Conservation (phyloP, 2,329 filamentous ascomycete genomes). For the Dryadomyces quercivorus region DNA sequence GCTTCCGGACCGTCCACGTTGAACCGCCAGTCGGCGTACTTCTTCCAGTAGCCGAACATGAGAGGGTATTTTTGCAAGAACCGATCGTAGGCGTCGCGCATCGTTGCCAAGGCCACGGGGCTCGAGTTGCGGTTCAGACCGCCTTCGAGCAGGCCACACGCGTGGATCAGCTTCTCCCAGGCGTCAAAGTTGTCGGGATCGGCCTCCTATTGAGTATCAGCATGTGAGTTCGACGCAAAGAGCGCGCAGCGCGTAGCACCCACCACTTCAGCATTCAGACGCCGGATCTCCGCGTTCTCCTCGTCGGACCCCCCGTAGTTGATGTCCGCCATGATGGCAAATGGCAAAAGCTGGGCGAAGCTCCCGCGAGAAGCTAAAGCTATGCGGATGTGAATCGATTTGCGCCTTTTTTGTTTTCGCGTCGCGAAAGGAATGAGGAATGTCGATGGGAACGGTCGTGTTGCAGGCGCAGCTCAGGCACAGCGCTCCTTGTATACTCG, state of each 20-base stretch:
- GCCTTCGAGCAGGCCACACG: constrained; percentile 75
- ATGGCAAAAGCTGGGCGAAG: too few relatives aligned
- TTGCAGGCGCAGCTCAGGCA: background rate
- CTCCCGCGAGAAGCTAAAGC: too few relatives aligned
- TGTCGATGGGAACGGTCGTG: background rate
- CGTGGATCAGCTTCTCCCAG: constrained; percentile 86
- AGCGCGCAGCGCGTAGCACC: constrained; percentile 22
- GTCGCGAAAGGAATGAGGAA: background rate
- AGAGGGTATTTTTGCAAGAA: constrained; percentile 92
- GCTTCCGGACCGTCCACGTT: constrained; percentile 93
- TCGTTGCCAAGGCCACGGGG: constrained; percentile 78
- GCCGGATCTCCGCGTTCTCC: constrained; percentile 71
- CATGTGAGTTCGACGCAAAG: background rate
- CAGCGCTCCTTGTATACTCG: background rate
- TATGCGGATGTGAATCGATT: too few relatives aligned
- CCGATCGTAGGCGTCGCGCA: constrained; percentile 79
- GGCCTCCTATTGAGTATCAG: constrained; percentile 30
- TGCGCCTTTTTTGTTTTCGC: background rate
- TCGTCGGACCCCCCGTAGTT: constrained; percentile 64
- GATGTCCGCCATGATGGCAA: constrained; percentile 53
- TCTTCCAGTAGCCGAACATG: constrained; percentile 98
- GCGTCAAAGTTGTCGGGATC: constrained; percentile 86
- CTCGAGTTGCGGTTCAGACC: constrained; percentile 95
- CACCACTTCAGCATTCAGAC: constrained; percentile 68
- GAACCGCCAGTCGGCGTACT: constrained; percentile 96